Base-by-base conservation (phyloP, 106 monocot species). In the Dendrobium huoshanense region DNA sequence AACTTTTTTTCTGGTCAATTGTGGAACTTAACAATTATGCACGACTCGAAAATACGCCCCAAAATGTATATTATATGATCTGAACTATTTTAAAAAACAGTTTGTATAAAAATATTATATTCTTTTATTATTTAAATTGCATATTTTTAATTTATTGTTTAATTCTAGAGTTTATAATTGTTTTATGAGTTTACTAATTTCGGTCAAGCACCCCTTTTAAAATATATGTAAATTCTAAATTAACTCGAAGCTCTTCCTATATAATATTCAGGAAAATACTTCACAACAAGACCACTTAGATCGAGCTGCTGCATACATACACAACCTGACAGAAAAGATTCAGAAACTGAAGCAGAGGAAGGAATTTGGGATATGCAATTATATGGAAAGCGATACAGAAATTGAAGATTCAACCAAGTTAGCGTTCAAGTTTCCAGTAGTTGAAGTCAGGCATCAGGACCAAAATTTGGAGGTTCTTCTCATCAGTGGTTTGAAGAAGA, bases 401-500 rank as follows among this genome's bases (percentile, higher is more conserved):
- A 70, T 11, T 0, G 70, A 15, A 10, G 70, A 31, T 15, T 20
- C 33, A 16, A 15, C 29, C 6, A 37, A 70, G 1, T 29, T 22
- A 9, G 83, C 43, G 16, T 45, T 78, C 27, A 72, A 78, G 56
- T 9, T 91, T 24, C 95, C 95, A 0, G 78, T 95, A 27, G 67
- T 95, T 13, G 93, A 93, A 67, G 89, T 95, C 6, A 78, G 89
- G 44, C 83, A 85, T 45, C 75, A 82, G 73, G 94, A 88, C 6
- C 70, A 85, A 4, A 86, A 81, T 27, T 44, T 95, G 67, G 95
- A 95, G 68, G 90, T 91, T 31, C 77, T 93, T 7, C 55, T 95
- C 61, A 85, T 93, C 7, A 85, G 85, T 25, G 82, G 84, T 1
- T 29, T 20, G 27, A 85, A 81, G 68, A 77, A 20, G 77, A 83